These are phyloP conservation scores for Monosporozyma yasuniensis DNA, from an alignment of 805 yeast genomes.

Conservation along the genomic window DNA sequence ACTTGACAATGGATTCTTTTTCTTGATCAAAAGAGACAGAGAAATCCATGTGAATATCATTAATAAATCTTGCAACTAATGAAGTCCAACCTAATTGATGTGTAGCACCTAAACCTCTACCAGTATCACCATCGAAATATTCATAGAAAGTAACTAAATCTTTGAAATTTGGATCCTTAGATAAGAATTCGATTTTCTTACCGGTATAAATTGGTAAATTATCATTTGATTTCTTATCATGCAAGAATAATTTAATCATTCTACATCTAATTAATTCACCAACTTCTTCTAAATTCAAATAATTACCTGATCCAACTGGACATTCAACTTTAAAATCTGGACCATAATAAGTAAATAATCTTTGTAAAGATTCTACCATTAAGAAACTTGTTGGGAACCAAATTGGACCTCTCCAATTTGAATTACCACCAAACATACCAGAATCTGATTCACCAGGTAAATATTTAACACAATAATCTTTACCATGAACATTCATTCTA, in stretches of 20 bases:
- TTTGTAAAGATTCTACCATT: constrained; percentile 75
- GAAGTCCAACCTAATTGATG: constrained; percentile 98
- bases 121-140: constrained; percentile 90
- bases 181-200: constrained; percentile 46
- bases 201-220: constrained; percentile 76
- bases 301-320: constrained; percentile 79
- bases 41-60: constrained; percentile 58
- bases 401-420: constrained; percentile 96
- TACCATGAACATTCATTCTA: constrained; percentile 74
- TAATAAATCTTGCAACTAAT: constrained; percentile 83
- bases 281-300: constrained; percentile 72
- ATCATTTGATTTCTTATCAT: constrained; percentile 45
- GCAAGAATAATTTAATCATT: constrained; percentile 65
- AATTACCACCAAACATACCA: constrained; percentile 92
- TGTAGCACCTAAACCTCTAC: constrained; percentile 86
- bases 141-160: constrained; percentile 77
- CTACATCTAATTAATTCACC: constrained; percentile 89
- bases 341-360: constrained; percentile 85
- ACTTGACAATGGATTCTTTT: too few species aligned
- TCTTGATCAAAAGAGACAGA: constrained; percentile 20
- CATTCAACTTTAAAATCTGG: constrained; percentile 77
- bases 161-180: constrained; percentile 59
- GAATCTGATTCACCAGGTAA: constrained; percentile 86
- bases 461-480: constrained; percentile 59
- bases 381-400: constrained; percentile 93